These are phyloP conservation scores for Oryza glaberrima DNA, from an alignment of 176 grass and related monocot genomes.

Conservation along the genomic window DNA sequence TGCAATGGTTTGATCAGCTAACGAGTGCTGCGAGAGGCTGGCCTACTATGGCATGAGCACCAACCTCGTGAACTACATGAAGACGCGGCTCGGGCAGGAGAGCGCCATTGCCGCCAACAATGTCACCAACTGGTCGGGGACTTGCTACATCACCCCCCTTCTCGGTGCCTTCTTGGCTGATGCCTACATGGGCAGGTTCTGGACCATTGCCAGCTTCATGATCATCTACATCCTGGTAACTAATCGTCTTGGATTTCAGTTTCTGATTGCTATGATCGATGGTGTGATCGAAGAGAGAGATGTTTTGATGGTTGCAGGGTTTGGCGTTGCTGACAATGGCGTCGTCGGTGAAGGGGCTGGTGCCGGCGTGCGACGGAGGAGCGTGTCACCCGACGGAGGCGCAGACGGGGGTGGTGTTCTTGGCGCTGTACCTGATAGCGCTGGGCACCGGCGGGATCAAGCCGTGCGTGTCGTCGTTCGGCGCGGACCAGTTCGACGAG, in stretches of 20 bases:
- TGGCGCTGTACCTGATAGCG: slow-evolving; percentile 74
- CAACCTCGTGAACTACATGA: slow-evolving; percentile 87
- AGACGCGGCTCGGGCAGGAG: slow-evolving; percentile 47
- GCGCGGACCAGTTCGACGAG: slow-evolving; percentile 88
- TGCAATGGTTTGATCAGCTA: slow-evolving; percentile 41
- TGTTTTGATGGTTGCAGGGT: slow-evolving; percentile 40
- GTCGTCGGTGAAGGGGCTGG: slow-evolving; percentile 61
- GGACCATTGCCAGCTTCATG: slow-evolving; percentile 86
- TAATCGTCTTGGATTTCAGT: neutral
- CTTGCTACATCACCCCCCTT: slow-evolving; percentile 79
- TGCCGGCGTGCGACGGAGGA: slow-evolving; percentile 43
- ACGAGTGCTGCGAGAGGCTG: slow-evolving; percentile 84
- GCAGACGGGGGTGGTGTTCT: slow-evolving; percentile 54
- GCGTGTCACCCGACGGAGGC: slow-evolving; percentile 56
- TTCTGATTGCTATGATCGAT: no score
- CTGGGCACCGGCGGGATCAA: slow-evolving; percentile 91
- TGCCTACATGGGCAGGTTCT: slow-evolving; percentile 78
- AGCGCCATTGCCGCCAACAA: slow-evolving; percentile 60
- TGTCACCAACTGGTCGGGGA: slow-evolving; percentile 78
- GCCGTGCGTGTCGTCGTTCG: slow-evolving; percentile 83
- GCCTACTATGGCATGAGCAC: slow-evolving; percentile 93
- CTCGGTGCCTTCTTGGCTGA: slow-evolving; percentile 84
- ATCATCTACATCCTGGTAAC: slow-evolving; percentile 62
- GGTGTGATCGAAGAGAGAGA: no score
- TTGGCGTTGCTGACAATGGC: slow-evolving; percentile 64